Percentiles rank a stretch among this genome's conserved stretches.
These are phyloP conservation scores for Salpingoeca rosetta DNA, from an alignment of 78 protist species.

Conservation along the genomic window DNA sequence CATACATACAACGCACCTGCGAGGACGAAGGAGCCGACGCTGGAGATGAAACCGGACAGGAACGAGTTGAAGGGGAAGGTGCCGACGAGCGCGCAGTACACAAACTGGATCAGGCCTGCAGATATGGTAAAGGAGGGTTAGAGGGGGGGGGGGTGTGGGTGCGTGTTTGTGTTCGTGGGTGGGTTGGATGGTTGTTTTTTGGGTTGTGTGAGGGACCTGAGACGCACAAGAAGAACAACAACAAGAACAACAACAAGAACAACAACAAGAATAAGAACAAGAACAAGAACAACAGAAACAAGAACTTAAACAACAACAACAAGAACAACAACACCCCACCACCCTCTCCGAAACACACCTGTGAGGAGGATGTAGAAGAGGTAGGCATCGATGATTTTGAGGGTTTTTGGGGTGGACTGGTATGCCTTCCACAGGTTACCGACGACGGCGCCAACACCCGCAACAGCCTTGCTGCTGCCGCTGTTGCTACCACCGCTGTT, in stretches of 20 bases:
- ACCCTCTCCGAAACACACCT: no score
- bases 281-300: background rate
- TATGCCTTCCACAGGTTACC: no score
- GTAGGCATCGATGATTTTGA: conserved; percentile 52
- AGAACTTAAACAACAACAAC: conserved; percentile 37
- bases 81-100: conserved; percentile 58
- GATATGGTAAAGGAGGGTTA: no score
- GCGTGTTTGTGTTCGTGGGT: no score
- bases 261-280: background rate
- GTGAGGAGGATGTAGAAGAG: conserved; percentile 33
- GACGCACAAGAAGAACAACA: background rate
- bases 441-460: no score
- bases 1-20: conserved; percentile 29
- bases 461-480: no score
- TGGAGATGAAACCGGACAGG: conserved; percentile 58
- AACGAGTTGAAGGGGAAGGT: conserved; percentile 70
- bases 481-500: no score
- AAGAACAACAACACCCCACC: no score
- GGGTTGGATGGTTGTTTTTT: no score
- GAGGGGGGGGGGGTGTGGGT: no score
- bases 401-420: conserved; percentile 33
- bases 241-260: background rate
- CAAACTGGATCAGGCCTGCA: conserved; percentile 57
- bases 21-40: conserved; percentile 53
- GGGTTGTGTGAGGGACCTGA: no score